Base-by-base conservation (phyloP, 169 alveolate genomes). In the Plasmodium adleri region DNA sequence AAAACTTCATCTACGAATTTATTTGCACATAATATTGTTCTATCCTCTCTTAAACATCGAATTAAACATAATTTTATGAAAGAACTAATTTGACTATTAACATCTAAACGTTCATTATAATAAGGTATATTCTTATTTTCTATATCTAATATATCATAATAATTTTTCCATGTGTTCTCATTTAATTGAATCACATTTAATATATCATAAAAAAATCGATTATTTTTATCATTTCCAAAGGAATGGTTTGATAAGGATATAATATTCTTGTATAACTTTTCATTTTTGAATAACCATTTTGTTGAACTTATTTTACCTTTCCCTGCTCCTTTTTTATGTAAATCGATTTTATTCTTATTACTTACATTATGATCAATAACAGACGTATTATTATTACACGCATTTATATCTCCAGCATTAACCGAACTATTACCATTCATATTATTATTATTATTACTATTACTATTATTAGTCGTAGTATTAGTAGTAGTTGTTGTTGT, bases 11-110 rank as follows among this genome's bases (percentile, higher is more conserved):
- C 96, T 87, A 97, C 96, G 88, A 96, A 97, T 56, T 96, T 95
- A 39, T 96, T 95, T 15, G 99, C 96, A 24, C 98, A 97, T 67
- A 98, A 94, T 22, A 95, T 90, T 1, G 99, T 96, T 88, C 99
- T 94, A 90, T 97, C 99, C 85, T 97, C 99, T 93, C 98, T 96
- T 86, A 97, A 85, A 28, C 98, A 95, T 74, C 99, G 93, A 39
- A 98, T 96, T 85, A 97, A 92, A 85, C 98, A 95, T 8, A 97
- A 93, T 74, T 97, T 95, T 3, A 97, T 90, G 95, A 98, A 97
- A 76, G 96, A 96, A 17, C 98, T 97, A 64, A 98, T 94, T 88
- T 94, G 96, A 85, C 95, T 94, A 72, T 96, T 97, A 75, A 95
- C 93, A 66, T 91, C 92, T 73, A 97, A 94, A 59, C 97, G 94